These are phyloP conservation scores for Aethionema arabicum DNA, from an alignment of 345 rosid species.

Conservation along the genomic window DNA sequence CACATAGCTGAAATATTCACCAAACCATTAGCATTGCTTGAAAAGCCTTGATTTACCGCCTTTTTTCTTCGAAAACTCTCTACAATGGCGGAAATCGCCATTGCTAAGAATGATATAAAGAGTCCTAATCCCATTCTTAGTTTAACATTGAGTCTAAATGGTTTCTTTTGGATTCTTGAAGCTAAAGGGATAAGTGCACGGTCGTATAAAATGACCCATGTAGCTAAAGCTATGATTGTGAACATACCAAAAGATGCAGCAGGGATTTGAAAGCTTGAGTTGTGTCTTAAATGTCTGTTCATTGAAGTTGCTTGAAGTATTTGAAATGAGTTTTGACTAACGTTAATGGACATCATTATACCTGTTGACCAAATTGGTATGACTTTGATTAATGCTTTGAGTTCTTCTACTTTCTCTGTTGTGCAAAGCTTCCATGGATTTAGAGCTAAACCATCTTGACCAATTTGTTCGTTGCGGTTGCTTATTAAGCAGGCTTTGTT, in stretches of 20 bases:
- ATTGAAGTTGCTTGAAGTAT: conserved; percentile 67
- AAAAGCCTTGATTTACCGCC: conserved; percentile 56
- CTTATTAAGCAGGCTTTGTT: conserved; percentile 66
- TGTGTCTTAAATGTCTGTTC: conserved; percentile 54
- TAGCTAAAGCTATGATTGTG: conserved; percentile 42
- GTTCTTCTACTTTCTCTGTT: conserved; percentile 76
- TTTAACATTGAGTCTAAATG: conserved; percentile 49
- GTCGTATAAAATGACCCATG: conserved; percentile 69
- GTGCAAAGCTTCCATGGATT: conserved; percentile 80
- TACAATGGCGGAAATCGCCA: conserved; percentile 61
- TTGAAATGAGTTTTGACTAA: conserved; percentile 62
- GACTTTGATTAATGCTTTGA: conserved; percentile 63
- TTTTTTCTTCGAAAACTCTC: conserved; percentile 57
- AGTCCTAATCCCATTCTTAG: conserved; percentile 76
- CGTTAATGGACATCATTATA: conserved; percentile 56
- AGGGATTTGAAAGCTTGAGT: conserved; percentile 61
- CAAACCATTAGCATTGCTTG: conserved; percentile 42
- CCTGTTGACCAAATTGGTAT: conserved; percentile 80
- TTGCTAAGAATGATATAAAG: conserved; percentile 50
- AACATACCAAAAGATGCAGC: conserved; percentile 69
- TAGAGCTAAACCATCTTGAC: conserved; percentile 56
- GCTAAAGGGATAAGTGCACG: conserved; percentile 64
- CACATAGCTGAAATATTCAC: conserved; percentile 72
- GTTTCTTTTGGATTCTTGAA: conserved; percentile 62
- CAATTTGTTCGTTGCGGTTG: conserved; percentile 50